phyloP scores from a whole-genome alignment of 2,329 filamentous ascomycete genomes.

The Mariannaea sp. region DNA sequence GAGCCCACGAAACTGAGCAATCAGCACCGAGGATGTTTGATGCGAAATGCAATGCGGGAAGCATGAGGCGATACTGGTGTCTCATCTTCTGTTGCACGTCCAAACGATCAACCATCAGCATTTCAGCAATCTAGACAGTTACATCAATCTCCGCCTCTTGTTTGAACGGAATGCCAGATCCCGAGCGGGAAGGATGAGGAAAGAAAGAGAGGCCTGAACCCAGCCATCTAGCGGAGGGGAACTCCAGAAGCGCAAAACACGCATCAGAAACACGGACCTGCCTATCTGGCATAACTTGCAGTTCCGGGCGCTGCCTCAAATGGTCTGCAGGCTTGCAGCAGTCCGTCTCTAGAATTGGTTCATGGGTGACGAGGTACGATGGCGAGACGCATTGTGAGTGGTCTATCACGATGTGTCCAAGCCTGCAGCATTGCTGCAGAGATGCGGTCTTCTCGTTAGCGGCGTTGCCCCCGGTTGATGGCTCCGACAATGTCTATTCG shows the following conservation, averaged over 20 bases:
- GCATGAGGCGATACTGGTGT: slow-evolving; percentile 27
- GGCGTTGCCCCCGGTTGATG: slow-evolving; percentile 24
- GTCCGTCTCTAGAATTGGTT: slow-evolving; percentile 30
- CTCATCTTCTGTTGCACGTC: slow-evolving; percentile 24
- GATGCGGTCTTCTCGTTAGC: slow-evolving; percentile 27
- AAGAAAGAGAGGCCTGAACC: slow-evolving; percentile 1
- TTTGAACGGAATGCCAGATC: slow-evolving; percentile 9
- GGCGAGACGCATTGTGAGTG: slow-evolving; percentile 32
- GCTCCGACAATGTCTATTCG: slow-evolving; percentile 27
- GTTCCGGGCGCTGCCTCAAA: slow-evolving; percentile 23
- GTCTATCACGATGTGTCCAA: slow-evolving; percentile 22
- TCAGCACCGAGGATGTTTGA: slow-evolving; percentile 19
- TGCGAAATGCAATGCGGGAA: slow-evolving; percentile 30
- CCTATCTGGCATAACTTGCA: slow-evolving; percentile 25
- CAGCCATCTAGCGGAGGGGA: slow-evolving; percentile 6
- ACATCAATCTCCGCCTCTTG: slow-evolving; percentile 2
- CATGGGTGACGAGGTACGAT: slow-evolving; percentile 20
- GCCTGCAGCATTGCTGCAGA: slow-evolving; percentile 26
- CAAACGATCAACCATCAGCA: neutral
- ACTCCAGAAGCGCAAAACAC: slow-evolving; percentile 4
- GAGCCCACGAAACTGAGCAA: slow-evolving; percentile 13
- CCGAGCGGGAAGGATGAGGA: neutral
- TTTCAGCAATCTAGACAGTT: neutral
- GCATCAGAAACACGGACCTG: slow-evolving; percentile 16
- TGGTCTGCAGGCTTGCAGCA: slow-evolving; percentile 33